phyloP scores from a whole-genome alignment of 805 yeast species.

The Cyberlindnera mycetangii region DNA sequence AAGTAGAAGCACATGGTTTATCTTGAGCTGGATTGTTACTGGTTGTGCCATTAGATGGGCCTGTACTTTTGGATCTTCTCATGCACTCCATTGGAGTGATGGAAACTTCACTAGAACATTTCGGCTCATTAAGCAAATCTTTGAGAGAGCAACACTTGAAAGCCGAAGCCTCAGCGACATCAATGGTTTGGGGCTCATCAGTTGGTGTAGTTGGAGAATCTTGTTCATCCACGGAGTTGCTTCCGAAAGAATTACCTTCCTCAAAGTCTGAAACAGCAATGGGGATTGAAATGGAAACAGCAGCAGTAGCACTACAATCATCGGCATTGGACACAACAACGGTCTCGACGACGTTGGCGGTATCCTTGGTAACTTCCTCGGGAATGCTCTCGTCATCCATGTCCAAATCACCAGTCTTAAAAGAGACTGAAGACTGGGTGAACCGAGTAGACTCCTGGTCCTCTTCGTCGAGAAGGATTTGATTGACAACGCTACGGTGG shows the following conservation, averaged over 20 bases:
- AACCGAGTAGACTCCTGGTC: background rate
- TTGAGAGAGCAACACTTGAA: background rate
- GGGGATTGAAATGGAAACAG: background rate
- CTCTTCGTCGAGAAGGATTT: too few relatives aligned
- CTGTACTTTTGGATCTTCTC: background rate
- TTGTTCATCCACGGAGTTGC: background rate
- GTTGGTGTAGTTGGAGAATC: background rate
- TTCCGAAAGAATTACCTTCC: background rate
- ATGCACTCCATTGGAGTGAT: background rate
- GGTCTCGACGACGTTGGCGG: too few relatives aligned
- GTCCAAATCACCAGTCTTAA: background rate
- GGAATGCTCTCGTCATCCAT: background rate
- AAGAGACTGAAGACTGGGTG: too few relatives aligned
- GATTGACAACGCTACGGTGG: too few relatives aligned
- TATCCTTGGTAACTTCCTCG: background rate
- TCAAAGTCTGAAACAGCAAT: too few relatives aligned
- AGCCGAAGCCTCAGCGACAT: background rate
- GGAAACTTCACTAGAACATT: background rate
- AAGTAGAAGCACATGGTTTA: background rate
- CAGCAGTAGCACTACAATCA: too few relatives aligned
- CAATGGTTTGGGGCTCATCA: background rate
- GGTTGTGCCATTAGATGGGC: too few relatives aligned
- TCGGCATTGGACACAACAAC: too few relatives aligned
- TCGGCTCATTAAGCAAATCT: background rate
- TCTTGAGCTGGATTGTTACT: too few relatives aligned